Base-by-base conservation (phyloP, 371 early-diverging fungal species). In the Apophysomyces sp. region DNA sequence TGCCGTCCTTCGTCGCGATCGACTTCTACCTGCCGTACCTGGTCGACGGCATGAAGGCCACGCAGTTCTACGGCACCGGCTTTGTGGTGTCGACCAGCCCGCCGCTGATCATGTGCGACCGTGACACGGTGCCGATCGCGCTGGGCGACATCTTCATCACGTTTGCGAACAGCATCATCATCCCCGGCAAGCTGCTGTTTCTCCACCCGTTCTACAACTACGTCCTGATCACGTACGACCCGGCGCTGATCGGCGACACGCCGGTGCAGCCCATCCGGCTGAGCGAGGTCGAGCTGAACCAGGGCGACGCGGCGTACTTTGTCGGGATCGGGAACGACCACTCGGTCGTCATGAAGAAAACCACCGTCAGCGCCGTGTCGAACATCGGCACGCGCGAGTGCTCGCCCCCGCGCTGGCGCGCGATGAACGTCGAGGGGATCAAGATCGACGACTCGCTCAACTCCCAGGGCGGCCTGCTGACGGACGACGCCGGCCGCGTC, bases 181-280 rank as follows among this genome's bases (percentile, higher is more conserved):
- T 94, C 58, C 89, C 90, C 0, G 95, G 86, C 15, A 74, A 79
- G 31, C 72, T 94, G 11, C 69, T 89, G 13, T 89, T 89, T 49
- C 68, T 89, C 15, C 91, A 91, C 56, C 95, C 94, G 3, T 81
- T 86, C 2, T 91, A 92, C 69, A 95, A 94, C 82, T 89, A 89
- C 70, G 86, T 88, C 1, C 66, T 96, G 4, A 58, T 96, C 6
- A 75, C 78, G 13, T 96, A 92, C 65, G 90, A 94, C 56, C 81
- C 93, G 4, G 52, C 40, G 3, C 73, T 88, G 52, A 69, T 95
- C 34, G 93, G 89, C 1, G 74, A 80, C 1, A 92, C 96, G 3
- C 89, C 90, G 9, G 90, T 93, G n/a, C 68, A 73, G 34, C 74
- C 90, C 1, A 65, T 83, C 24, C 74, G 70, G 15, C 72, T 87